Percentiles rank a stretch among this genome's conserved stretches.
Evolutionary conservation across 2,329 filamentous ascomycete genomes (phyloP).

Genomic region (Graphilbum fragrans): DNA sequence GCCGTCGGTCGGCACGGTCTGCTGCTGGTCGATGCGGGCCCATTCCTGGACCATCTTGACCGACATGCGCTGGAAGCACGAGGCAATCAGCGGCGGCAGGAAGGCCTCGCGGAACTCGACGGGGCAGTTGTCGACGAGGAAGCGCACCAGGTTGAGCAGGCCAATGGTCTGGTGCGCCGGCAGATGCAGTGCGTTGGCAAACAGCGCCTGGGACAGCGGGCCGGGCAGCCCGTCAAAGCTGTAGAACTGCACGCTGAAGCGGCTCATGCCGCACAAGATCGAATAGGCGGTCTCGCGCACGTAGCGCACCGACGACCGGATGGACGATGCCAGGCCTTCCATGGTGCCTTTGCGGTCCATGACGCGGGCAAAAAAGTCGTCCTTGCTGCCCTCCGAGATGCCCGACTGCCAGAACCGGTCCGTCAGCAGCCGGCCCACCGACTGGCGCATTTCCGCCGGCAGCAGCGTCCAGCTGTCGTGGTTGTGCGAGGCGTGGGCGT

Average conservation of each 20-base stretch:
- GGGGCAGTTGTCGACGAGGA: constrained; percentile 86
- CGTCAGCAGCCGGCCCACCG: constrained; percentile 74
- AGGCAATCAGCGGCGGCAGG: constrained; percentile 69
- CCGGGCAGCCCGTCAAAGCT: constrained; percentile 74
- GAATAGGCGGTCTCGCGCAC: constrained; percentile 91
- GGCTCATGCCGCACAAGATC: constrained; percentile 86
- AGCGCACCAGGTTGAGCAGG: constrained; percentile 77
- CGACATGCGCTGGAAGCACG: constrained; percentile 78
- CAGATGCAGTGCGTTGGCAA: constrained; percentile 67
- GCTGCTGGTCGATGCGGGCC: constrained; percentile 58
- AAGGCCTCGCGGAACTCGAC: constrained; percentile 66
- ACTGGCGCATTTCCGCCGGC: constrained; percentile 59
- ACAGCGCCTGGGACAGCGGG: constrained; percentile 73
- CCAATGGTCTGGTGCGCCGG: constrained; percentile 91
- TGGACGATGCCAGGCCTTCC: constrained; percentile 87
- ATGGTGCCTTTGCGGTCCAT: constrained; percentile 79
- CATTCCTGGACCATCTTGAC: constrained; percentile 79
- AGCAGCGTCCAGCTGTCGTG: constrained; percentile 70
- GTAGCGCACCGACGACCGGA: constrained; percentile 77
- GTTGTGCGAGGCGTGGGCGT: constrained; percentile 87
- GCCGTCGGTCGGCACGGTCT: constrained; percentile 50
- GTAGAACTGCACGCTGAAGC: constrained; percentile 80
- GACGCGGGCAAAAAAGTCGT: constrained; percentile 91
- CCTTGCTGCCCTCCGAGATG: constrained; percentile 88
- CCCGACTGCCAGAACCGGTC: constrained; percentile 98